phyloP scores from a whole-genome alignment of 352 stramenopile genomes.

The Lagenidium giganteum region DNA sequence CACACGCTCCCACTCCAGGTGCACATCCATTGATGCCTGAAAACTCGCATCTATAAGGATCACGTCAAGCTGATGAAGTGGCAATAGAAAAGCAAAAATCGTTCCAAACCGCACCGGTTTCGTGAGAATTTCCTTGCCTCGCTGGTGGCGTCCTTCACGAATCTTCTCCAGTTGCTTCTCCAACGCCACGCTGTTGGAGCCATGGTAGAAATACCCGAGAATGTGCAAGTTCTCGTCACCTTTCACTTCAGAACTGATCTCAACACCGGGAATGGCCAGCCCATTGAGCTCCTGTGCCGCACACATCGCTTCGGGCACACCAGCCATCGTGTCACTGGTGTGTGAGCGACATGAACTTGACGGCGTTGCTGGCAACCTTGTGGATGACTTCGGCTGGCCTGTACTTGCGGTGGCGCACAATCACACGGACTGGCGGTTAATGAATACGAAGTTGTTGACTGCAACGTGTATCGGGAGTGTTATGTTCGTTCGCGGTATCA shows the following conservation, averaged over 20 bases:
- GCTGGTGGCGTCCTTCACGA: conserved; percentile 66
- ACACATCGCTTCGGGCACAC: conserved; percentile 67
- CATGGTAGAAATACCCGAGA: conserved; percentile 80
- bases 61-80: not conserved
- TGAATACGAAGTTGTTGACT: no score
- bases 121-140: conserved; percentile 75
- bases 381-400: conserved; percentile 67
- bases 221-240: conserved; percentile 83
- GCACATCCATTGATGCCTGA: conserved; percentile 77
- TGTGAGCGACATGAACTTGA: conserved; percentile 79
- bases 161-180: conserved; percentile 80
- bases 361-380: conserved; percentile 71
- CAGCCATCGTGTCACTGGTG: conserved; percentile 86
- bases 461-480: no score
- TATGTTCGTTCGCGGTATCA: no score
- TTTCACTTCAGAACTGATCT: conserved; percentile 84
- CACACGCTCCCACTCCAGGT: conserved; percentile 74
- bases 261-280: conserved; percentile 73
- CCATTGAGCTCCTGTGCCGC: conserved; percentile 54
- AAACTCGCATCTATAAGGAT: no score
- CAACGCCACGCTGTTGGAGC: conserved; percentile 65
- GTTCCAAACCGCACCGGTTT: conserved; percentile 81
- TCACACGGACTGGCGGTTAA: no score
- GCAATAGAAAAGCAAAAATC: no score
- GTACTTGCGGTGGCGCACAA: conserved; percentile 77